Percentiles rank a stretch among this genome's conserved stretches.
phyloP scores from a whole-genome alignment of 345 rosid species.

The Brassica nigra region DNA sequence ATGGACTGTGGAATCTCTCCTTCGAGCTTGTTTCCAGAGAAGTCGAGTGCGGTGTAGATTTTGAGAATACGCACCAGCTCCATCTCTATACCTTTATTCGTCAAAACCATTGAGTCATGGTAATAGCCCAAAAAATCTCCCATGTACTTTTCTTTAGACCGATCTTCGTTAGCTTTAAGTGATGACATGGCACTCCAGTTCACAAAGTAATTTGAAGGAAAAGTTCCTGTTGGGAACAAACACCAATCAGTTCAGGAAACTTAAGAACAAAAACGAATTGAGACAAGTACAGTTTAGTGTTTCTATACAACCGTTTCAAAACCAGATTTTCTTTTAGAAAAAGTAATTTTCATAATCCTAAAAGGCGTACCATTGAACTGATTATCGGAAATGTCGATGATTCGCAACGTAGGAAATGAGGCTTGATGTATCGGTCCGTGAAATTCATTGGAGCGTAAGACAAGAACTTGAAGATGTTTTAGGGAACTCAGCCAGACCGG shows the following conservation, averaged over 20 bases:
- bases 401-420: slow-evolving; percentile 16
- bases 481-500: slow-evolving; percentile 44
- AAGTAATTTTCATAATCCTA: too few species aligned
- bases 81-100: background rate
- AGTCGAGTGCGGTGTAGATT: background rate
- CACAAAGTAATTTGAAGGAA: background rate
- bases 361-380: background rate
- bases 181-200: slow-evolving; percentile 1
- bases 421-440: background rate
- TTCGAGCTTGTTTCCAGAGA: background rate
- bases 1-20: slow-evolving; percentile 4
- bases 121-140: background rate
- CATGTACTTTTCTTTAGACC: background rate
- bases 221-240: background rate
- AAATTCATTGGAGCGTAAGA: slow-evolving; percentile 48
- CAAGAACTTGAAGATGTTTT: slow-evolving; percentile 44
- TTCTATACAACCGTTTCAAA: too few species aligned
- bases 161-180: background rate
- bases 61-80: background rate
- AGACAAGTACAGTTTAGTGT: too few species aligned
- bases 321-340: too few species aligned
- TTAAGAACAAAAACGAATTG: too few species aligned
- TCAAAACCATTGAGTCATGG: background rate
- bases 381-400: slow-evolving; percentile 11
- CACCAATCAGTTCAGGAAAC: too few species aligned